Evolutionary conservation across 2,329 filamentous ascomycete species (phyloP).

Genomic region (Lasiodiplodia sp.): DNA sequence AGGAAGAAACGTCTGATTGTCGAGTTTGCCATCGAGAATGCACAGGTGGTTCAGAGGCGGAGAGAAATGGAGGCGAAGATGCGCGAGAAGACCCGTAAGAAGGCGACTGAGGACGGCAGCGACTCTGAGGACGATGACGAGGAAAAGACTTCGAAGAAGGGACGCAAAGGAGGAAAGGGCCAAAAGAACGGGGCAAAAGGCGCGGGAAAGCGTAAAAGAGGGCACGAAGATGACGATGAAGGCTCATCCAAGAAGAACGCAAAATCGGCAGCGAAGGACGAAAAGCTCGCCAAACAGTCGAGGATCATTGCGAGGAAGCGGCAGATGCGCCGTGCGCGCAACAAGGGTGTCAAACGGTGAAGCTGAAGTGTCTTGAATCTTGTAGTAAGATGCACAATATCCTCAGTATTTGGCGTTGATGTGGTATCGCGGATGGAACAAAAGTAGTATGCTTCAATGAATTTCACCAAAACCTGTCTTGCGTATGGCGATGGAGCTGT

Average conservation of each 20-base stretch:
- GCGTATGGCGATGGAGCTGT: neutral
- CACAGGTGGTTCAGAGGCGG: conserved; percentile 87
- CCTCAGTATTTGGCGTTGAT: neutral
- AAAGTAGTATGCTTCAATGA: neutral
- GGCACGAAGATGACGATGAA: conserved; percentile 34
- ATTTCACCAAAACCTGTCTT: neutral
- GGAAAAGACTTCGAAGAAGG: conserved; percentile 36
- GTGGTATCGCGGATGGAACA: neutral
- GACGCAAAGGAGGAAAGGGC: conserved; percentile 20
- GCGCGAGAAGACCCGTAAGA: conserved; percentile 49
- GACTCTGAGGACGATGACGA: conserved; percentile 41
- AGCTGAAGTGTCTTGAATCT: too few relatives aligned
- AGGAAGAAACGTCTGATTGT: conserved; percentile 90
- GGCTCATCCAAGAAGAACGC: conserved; percentile 45
- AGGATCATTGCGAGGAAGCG: conserved; percentile 87
- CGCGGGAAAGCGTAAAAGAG: conserved; percentile 23
- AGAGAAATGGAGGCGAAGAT: conserved; percentile 68
- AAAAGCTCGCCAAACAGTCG: conserved; percentile 67
- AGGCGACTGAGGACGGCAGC: conserved; percentile 53
- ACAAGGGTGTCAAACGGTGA: conserved; percentile 51
- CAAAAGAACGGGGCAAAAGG: conserved; percentile 2
- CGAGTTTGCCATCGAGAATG: conserved; percentile 98
- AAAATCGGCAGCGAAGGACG: conserved; percentile 52
- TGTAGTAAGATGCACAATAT: neutral
- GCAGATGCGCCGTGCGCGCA: conserved; percentile 67